phyloP scores from a whole-genome alignment of 2,329 filamentous ascomycete genomes.

The Penicillium sp. region DNA sequence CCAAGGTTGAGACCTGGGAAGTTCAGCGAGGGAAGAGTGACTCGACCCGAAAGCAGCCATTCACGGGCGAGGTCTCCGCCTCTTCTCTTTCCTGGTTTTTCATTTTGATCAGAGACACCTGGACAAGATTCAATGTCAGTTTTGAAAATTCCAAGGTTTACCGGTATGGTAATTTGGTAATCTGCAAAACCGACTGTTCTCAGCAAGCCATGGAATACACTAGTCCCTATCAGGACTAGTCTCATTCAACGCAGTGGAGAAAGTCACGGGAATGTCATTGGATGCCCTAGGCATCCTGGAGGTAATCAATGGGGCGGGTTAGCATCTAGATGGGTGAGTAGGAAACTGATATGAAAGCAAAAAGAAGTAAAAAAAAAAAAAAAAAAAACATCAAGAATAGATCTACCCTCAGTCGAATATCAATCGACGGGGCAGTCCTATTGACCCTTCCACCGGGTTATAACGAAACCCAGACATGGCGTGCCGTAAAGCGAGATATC shows the following conservation, averaged over 20 bases:
- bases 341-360: neutral
- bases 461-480: neutral
- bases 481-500: neutral
- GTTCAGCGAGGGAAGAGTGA: neutral
- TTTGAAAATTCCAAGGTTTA: neutral
- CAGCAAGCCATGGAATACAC: neutral
- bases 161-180: constrained; percentile 4
- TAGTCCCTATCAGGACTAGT: neutral
- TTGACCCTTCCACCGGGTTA: neutral
- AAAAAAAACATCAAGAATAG: neutral
- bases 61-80: too few relatives aligned
- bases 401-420: neutral
- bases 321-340: constrained; percentile 7
- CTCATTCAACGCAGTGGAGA: neutral
- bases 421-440: neutral
- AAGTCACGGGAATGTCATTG: constrained; percentile 8
- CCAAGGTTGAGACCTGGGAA: neutral
- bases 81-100: neutral
- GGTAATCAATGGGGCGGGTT: neutral
- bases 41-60: constrained; percentile 10
- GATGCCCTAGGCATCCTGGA: neutral
- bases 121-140: neutral
- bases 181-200: constrained; percentile 3
- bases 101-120: constrained; percentile 1
- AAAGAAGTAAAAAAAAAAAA: too few relatives aligned